Evolutionary conservation across 305 asterid species (phyloP).

Genomic region (Solanum hybrid): DNA sequence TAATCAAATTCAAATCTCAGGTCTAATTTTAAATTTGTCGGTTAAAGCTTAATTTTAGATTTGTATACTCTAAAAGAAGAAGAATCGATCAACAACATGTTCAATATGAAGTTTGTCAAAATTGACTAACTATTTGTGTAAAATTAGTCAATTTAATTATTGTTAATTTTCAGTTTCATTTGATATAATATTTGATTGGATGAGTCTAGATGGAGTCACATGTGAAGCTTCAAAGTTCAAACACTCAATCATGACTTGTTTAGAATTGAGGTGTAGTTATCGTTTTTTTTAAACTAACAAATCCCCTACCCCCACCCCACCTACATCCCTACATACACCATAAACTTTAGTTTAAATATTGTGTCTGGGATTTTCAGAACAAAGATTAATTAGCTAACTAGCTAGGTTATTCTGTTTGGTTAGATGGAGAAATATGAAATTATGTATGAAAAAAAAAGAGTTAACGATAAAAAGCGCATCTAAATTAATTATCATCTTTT

Average conservation of each 20-base stretch:
- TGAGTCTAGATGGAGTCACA: neutral
- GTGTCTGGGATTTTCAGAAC: neutral
- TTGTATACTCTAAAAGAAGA: neutral
- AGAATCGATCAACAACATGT: neutral
- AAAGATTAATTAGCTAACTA: neutral
- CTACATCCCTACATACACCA: neutral
- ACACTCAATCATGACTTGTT: neutral
- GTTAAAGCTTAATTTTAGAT: neutral
- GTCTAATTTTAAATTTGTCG: neutral
- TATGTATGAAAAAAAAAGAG: neutral
- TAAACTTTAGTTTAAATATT: neutral
- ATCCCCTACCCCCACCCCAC: neutral
- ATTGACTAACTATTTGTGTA: neutral
- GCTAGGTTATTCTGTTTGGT: neutral
- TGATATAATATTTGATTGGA: neutral
- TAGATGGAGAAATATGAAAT: neutral
- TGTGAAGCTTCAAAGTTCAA: neutral
- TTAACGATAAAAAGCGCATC: neutral
- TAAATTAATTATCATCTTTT: neutral
- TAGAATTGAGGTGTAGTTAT: neutral
- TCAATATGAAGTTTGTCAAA: neutral
- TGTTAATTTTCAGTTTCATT: neutral
- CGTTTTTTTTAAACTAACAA: neutral
- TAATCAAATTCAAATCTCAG: neutral
- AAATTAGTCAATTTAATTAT: neutral